phyloP scores from a whole-genome alignment of 257 asterid genomes.

The Solanum ossicruentum region DNA sequence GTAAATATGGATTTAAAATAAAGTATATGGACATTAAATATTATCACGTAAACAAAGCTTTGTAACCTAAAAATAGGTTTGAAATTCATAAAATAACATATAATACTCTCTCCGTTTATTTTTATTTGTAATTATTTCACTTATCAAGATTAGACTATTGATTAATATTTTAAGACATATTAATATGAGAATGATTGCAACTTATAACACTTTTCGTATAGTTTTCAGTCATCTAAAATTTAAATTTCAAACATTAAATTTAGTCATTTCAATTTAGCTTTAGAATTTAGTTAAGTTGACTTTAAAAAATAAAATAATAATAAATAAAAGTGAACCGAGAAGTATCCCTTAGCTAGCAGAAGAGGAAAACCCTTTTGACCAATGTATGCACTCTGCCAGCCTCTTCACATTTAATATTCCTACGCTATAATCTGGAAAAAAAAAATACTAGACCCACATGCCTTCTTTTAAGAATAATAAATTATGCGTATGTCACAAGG shows the following conservation, averaged over 20 bases:
- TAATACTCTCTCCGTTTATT: not conserved
- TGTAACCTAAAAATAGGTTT: not conserved
- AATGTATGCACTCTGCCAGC: not conserved
- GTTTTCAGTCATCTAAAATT: too few relatives aligned
- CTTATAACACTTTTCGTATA: too few relatives aligned
- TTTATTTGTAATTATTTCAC: too few relatives aligned
- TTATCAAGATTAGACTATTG: too few relatives aligned
- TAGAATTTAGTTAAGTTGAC: too few relatives aligned
- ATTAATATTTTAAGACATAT: too few relatives aligned
- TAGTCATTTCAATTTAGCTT: too few relatives aligned
- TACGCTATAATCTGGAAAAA: not conserved
- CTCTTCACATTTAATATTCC: not conserved
- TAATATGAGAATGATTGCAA: too few relatives aligned
- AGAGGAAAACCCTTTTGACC: not conserved
- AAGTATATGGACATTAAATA: not conserved
- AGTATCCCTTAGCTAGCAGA: not conserved
- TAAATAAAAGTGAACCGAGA: too few relatives aligned
- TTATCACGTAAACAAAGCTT: not conserved
- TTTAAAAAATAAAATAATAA: too few relatives aligned
- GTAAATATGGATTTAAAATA: not conserved
- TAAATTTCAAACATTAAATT: too few relatives aligned
- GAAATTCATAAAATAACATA: not conserved
- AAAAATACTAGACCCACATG: not conserved
- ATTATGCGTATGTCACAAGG: not conserved
- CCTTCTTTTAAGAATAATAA: not conserved